A percentile compares a stretch with the other conserved stretches of the same genome.
phyloP scores from a whole-genome alignment of 2,329 filamentous ascomycete genomes.

The Waltergamsia citrina region DNA sequence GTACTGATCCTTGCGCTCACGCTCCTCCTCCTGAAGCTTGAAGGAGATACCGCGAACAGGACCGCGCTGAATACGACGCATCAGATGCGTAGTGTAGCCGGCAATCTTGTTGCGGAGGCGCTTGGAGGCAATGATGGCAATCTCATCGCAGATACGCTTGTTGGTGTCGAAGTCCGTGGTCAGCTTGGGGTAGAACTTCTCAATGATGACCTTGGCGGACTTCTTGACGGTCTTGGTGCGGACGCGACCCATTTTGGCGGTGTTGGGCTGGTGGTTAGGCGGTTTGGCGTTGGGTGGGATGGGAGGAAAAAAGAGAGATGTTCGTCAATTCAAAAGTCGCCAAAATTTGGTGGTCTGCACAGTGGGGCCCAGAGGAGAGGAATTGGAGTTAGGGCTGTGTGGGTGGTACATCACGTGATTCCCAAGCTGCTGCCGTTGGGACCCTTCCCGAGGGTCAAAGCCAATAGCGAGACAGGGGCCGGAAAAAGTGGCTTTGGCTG shows the following conservation, averaged over 20 bases:
- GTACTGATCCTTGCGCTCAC: slow-evolving; percentile 99
- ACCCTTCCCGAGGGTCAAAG: neutral
- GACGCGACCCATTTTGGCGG: slow-evolving; percentile 61
- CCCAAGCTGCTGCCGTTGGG: neutral
- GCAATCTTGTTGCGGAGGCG: slow-evolving; percentile 99
- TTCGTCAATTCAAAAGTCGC: neutral
- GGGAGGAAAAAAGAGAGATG: neutral
- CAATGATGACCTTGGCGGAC: slow-evolving; percentile 98
- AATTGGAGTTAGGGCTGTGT: slow-evolving; percentile 5
- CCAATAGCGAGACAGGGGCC: no score
- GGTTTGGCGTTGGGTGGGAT: slow-evolving; percentile 1
- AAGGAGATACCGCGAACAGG: slow-evolving; percentile 99
- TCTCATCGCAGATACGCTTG: slow-evolving; percentile 99
- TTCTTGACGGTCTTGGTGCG: slow-evolving; percentile 63
- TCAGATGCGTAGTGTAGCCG: slow-evolving; percentile 96
- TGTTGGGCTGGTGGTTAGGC: slow-evolving; percentile 24
- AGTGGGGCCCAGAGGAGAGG: slow-evolving; percentile 2
- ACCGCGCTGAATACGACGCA: slow-evolving; percentile 99
- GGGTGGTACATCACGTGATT: slow-evolving; percentile 1
- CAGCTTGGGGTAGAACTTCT: slow-evolving; percentile 95
- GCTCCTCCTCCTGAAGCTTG: slow-evolving; percentile 99
- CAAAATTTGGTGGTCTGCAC: slow-evolving; percentile 4
- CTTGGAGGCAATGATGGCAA: slow-evolving; percentile 98
- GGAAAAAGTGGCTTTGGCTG: no score
- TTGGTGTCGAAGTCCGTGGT: slow-evolving; percentile 99